A percentile compares a stretch with the other conserved stretches of the same genome.
Conservation (phyloP, 345 rosid genomes). For the Citrus sp. region DNA sequence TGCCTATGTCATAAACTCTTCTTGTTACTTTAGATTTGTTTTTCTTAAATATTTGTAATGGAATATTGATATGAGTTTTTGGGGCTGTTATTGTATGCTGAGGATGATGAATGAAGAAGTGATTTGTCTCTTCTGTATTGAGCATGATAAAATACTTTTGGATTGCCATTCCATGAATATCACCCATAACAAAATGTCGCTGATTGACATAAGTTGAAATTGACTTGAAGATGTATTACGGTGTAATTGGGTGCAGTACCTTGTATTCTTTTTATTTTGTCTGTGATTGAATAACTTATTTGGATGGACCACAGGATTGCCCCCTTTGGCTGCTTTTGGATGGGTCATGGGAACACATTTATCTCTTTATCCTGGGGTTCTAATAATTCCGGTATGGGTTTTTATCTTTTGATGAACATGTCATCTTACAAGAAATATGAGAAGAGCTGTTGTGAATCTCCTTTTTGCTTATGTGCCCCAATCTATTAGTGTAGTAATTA, state of each 20-base stretch:
- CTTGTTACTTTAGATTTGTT: background rate
- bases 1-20: background rate
- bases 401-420: background rate
- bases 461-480: background rate
- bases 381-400: constrained; percentile 69
- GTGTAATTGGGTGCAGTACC: background rate
- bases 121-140: background rate
- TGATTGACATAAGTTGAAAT: background rate
- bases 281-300: constrained; percentile 7
- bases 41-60: background rate
- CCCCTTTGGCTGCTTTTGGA: constrained; percentile 90
- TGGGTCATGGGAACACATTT: constrained; percentile 87
- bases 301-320: constrained; percentile 49
- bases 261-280: background rate
- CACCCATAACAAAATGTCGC: background rate
- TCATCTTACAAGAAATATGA: background rate
- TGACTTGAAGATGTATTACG: background rate
- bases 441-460: background rate
- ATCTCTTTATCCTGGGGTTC: constrained; percentile 78
- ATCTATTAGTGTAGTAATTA: background rate
- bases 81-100: background rate
- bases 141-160: background rate
- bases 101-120: background rate
- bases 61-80: background rate
- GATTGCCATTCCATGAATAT: background rate